Evolutionary conservation across 1,284 basidiomycete genomes (phyloP).

Genomic region (Boletus mariae): DNA sequence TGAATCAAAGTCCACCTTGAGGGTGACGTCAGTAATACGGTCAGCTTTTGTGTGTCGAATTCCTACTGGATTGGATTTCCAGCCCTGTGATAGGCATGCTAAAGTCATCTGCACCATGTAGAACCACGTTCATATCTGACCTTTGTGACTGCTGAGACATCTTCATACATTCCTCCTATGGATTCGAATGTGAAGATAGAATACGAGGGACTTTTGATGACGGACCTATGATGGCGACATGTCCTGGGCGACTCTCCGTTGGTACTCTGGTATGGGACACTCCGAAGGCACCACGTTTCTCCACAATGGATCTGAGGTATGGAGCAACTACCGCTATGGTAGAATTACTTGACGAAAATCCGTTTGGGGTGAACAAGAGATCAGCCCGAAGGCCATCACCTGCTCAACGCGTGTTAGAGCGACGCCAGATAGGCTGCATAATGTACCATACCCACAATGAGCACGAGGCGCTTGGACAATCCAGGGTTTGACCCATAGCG

Average conservation of each 20-base stretch:
- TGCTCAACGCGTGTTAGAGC: conserved; percentile 26
- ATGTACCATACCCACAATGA: conserved; percentile 66
- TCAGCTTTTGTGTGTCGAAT: background rate
- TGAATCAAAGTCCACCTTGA: conserved; percentile 81
- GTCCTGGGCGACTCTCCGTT: conserved; percentile 86
- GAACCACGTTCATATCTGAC: conserved; percentile 34
- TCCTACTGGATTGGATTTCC: conserved; percentile 84
- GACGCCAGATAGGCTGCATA: background rate
- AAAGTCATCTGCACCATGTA: conserved; percentile 7
- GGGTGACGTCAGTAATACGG: conserved; percentile 7
- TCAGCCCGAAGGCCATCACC: conserved; percentile 85
- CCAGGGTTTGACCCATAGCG: conserved; percentile 44
- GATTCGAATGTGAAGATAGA: conserved; percentile 7
- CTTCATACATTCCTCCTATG: conserved; percentile 85
- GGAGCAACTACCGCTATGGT: conserved; percentile 72
- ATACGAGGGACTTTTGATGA: background rate
- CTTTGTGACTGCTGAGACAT: conserved; percentile 87
- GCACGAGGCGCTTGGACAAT: conserved; percentile 71
- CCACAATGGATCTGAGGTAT: conserved; percentile 64
- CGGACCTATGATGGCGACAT: conserved; percentile 83
- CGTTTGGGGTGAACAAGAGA: conserved; percentile 66
- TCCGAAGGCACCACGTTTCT: conserved; percentile 73
- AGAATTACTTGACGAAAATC: conserved; percentile 50
- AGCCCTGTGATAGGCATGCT: conserved; percentile 50
- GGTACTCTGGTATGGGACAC: conserved; percentile 86